Conservation (phyloP, 2,329 filamentous ascomycete species). For the Aspergillus pseudotamarii region DNA sequence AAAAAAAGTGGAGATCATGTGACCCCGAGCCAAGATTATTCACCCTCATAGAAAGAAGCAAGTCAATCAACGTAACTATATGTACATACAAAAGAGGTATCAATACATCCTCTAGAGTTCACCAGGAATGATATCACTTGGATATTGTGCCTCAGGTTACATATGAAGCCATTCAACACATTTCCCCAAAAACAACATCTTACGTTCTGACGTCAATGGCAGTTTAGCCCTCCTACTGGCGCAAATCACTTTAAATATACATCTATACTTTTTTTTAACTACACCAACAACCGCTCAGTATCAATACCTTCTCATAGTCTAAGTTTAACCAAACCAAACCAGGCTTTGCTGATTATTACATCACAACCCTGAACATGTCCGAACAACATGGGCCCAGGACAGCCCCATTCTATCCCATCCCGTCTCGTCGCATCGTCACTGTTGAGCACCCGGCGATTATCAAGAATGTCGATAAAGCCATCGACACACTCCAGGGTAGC, state of each 20-base stretch:
- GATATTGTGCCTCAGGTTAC: no score
- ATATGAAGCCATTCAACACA: no score
- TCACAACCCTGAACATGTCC: conserved; percentile 22
- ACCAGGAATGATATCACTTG: background rate
- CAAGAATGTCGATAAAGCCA: conserved; percentile 64
- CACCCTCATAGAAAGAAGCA: background rate
- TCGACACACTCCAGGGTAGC: conserved; percentile 64
- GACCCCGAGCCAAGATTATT: background rate
- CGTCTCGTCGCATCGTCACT: conserved; percentile 57
- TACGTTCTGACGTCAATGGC: conserved; percentile 1
- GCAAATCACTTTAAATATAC: background rate
- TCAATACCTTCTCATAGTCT: background rate
- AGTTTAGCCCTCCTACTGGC: background rate
- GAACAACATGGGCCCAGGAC: conserved; percentile 27
- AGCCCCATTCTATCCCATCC: conserved; percentile 56
- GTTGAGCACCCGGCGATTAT: conserved; percentile 71
- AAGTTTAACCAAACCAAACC: background rate
- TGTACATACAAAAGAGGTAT: background rate
- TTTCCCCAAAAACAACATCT: background rate
- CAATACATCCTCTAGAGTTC: background rate
- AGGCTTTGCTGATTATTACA: background rate
- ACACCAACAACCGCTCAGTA: background rate
- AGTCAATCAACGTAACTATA: background rate
- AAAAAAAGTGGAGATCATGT: background rate
- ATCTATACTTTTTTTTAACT: background rate